Conservation (phyloP, 352 stramenopile genomes). For the Pythium angustatum region DNA sequence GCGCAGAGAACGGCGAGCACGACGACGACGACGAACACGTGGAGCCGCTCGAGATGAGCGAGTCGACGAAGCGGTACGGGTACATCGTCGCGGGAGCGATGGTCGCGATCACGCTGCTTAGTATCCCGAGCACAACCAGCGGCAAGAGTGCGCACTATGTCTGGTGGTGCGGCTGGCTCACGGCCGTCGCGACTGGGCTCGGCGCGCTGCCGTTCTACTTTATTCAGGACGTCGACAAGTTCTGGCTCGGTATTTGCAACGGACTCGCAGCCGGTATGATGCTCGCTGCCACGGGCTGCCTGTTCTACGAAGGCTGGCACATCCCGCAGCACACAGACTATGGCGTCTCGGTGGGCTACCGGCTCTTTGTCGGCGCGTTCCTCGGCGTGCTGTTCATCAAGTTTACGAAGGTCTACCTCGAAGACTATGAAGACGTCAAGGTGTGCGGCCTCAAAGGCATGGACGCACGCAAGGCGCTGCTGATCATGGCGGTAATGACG, state of each 20-base stretch:
- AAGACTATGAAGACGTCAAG: constrained; percentile 95
- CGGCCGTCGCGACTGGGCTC: constrained; percentile 93
- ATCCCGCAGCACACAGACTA: constrained; percentile 75
- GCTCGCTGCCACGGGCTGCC: constrained; percentile 93
- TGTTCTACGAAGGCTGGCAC: constrained; percentile 94
- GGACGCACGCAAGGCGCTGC: constrained; percentile 90
- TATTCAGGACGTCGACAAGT: constrained; percentile 91
- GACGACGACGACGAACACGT: constrained; percentile 21
- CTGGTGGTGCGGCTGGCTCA: constrained; percentile 98
- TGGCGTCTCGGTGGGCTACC: constrained; percentile 64
- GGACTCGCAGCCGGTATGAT: constrained; percentile 98
- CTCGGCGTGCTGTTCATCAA: constrained; percentile 97
- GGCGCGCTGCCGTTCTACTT: constrained; percentile 96
- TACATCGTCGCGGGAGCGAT: constrained; percentile 56
- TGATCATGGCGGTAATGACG: constrained; percentile 99
- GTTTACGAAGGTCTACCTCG: constrained; percentile 93
- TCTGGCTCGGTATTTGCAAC: constrained; percentile 95
- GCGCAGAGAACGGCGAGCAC: background rate
- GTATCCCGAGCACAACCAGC: constrained; percentile 40
- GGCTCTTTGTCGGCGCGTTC: constrained; percentile 87
- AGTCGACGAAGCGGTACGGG: constrained; percentile 33
- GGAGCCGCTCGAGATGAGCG: constrained; percentile 29
- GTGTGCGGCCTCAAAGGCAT: constrained; percentile 76
- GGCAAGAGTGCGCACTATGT: constrained; percentile 88
- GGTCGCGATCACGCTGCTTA: constrained; percentile 67